Evolutionary conservation across 345 rosid genomes (phyloP), one percentile per base, ranked within the genome.

Genomic region (Corchorus capsularis): DNA sequence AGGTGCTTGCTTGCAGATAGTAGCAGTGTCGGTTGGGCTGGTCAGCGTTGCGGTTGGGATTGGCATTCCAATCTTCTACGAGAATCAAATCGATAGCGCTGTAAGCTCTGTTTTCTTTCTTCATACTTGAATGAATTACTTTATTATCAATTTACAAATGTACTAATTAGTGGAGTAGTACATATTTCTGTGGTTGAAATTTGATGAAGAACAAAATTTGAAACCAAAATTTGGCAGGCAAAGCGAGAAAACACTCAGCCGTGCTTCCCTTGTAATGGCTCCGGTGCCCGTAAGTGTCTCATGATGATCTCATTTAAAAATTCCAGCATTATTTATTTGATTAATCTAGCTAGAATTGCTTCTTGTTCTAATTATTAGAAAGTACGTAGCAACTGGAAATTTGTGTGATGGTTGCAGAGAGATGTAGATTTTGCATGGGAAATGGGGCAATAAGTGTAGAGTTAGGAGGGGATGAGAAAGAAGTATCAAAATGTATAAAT

Each of bases 261-360:
- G 16, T 96, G 98, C 85, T 96, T 96, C 79, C 99, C 99, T 49
- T 96, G 99, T 78, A 80, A 70, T 73, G 99, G 99, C 74, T 72
- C 91, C 22, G 99, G 99, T 62, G 98, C 99, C 63, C 98, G 98
- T 92, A 87, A 80, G 98, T 84, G 43, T 39, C 43, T 39, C 43
- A 0, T 27, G 1, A 27, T 27, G 27, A 39, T 39, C 43, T 39
- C 43, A 39, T 39, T 39, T 39, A 6, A 39, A 45, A 19, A n/a
- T n/a, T 2, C 8, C 17, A 15, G 15, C 16, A 49, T 46, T 46
- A 46, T 49, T 53, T 17, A 13, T 13, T 57, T 57, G 63, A 57
- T 57, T 20, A 57, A 57, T 57, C 6, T 13, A 57, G 43, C 43
- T 39, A 39, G 43, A 39, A 39, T 15, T 63, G 27, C 2, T 43